These are phyloP conservation scores for Penicillium expansum DNA, from an alignment of 2,329 filamentous ascomycete species.

Conservation along the genomic window DNA sequence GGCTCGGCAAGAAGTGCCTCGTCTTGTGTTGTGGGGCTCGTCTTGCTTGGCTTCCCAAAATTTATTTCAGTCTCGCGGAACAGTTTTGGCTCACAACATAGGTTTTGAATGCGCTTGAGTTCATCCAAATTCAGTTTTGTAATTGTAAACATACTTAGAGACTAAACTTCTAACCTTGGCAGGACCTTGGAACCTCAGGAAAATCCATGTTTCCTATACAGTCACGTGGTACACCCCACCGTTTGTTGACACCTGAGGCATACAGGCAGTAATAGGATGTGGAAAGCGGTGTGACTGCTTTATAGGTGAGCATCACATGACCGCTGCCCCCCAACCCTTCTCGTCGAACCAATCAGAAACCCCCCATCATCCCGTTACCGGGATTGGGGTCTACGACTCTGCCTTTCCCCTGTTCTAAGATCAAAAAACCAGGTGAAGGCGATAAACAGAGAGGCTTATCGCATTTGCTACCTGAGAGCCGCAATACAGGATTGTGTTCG, in stretches of 20 bases:
- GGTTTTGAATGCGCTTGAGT: background rate
- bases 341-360: slow-evolving; percentile 1
- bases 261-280: accelerated
- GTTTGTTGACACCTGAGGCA: background rate
- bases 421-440: background rate
- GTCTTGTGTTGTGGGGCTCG: background rate
- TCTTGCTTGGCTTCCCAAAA: background rate
- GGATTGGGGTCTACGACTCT: background rate
- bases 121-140: background rate
- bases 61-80: background rate
- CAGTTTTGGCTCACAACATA: no score
- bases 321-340: background rate
- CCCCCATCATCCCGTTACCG: slow-evolving; percentile 5
- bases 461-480: background rate
- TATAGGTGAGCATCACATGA: background rate
- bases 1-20: background rate
- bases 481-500: background rate
- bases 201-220: background rate
- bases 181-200: background rate
- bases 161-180: background rate
- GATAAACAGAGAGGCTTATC: background rate
- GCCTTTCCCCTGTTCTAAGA: background rate
- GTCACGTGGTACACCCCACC: background rate
- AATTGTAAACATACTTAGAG: background rate
- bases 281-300: background rate